Conservation (phyloP, 768 basidiomycete genomes). For the Clitopilus passeckerianus region DNA sequence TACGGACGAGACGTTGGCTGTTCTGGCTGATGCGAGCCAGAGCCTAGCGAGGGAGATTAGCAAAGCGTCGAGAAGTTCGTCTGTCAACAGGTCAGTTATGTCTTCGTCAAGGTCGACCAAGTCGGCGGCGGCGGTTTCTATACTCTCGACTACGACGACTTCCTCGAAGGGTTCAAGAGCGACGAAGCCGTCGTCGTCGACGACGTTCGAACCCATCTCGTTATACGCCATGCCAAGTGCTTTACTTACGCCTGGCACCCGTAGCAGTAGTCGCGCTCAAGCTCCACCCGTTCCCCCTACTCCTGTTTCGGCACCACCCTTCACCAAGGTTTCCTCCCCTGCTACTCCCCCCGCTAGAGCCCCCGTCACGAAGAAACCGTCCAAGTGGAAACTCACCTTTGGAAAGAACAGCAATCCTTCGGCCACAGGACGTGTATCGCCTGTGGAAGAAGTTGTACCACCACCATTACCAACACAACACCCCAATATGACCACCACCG, state of each 20-base stretch:
- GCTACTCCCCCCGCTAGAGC: not conserved
- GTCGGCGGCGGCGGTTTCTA: slow-evolving; percentile 19
- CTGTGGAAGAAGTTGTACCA: slow-evolving; percentile 30
- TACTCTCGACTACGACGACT: slow-evolving; percentile 18
- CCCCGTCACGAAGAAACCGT: slow-evolving; percentile 69
- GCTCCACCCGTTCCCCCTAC: slow-evolving; percentile 16
- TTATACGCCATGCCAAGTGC: slow-evolving; percentile 38
- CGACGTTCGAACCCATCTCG: slow-evolving; percentile 40
- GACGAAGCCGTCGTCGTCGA: not conserved
- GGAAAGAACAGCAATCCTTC: slow-evolving; percentile 46
- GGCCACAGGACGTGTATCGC: slow-evolving; percentile 31
- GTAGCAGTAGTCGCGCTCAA: slow-evolving; percentile 11
- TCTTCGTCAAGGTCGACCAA: slow-evolving; percentile 17
- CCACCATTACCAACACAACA: slow-evolving; percentile 20
- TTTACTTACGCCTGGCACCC: slow-evolving; percentile 17
- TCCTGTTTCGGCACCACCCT: not conserved
- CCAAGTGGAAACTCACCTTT: slow-evolving; percentile 83
- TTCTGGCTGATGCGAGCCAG: slow-evolving; percentile 78
- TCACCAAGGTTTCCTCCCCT: too few relatives aligned
- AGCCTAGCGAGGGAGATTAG: slow-evolving; percentile 82
- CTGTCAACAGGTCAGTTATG: slow-evolving; percentile 23
- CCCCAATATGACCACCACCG: slow-evolving; percentile 55
- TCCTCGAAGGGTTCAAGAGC: slow-evolving; percentile 18
- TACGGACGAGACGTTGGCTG: slow-evolving; percentile 55
- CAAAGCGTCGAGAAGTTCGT: slow-evolving; percentile 50